Base-by-base conservation (phyloP, 352 stramenopile species). In the Phytophthora vignae region DNA sequence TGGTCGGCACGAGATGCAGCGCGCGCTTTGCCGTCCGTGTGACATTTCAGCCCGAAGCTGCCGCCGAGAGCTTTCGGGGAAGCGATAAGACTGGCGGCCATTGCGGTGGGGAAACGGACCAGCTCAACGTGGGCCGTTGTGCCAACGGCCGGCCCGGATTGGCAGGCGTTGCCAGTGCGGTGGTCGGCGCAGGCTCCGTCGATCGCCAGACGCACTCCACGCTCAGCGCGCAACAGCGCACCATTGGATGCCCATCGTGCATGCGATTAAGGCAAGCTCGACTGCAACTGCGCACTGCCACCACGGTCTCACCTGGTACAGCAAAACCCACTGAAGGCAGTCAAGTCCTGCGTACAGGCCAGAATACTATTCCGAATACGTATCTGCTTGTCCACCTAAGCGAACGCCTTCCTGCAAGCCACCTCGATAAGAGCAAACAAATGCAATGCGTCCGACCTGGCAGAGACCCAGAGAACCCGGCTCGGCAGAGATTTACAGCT, bases 21-120 rank as follows among this genome's bases (percentile, higher is more conserved):
- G 27, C 48, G 55, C 40, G 22, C 56, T 60, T 59, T 25, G 8
- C 40, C 19, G 29, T 49, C 15, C 57, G 44, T 74, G 67, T 49
- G 55, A 66, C 60, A 74, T 60, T 33, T 44, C 40, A 31, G 17
- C 46, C 46, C 27, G 2, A 38, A 42, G 56, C 33, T 58, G 22
- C 29, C 7, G 19, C 31, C 29, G 27, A 38, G 60, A 74, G 61
- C 48, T 70, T 74, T 74, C 61, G 25, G 33, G 36, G 55, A 74
- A 70, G 52, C 14, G 46, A 38, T 36, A 31, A 10, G 49, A 38
- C 29, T 25, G 25, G 27, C 29, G 19, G 62, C 62, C 38, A 65
- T 52, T 67, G 27, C 38, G 29, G 29, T 57, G 29, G 19, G 29
- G 21, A 38, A 33, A 64, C 42, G 42, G 27, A 50, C 62, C 2